phyloP scores from a whole-genome alignment of 345 rosid genomes.

The Camelina hispida region DNA sequence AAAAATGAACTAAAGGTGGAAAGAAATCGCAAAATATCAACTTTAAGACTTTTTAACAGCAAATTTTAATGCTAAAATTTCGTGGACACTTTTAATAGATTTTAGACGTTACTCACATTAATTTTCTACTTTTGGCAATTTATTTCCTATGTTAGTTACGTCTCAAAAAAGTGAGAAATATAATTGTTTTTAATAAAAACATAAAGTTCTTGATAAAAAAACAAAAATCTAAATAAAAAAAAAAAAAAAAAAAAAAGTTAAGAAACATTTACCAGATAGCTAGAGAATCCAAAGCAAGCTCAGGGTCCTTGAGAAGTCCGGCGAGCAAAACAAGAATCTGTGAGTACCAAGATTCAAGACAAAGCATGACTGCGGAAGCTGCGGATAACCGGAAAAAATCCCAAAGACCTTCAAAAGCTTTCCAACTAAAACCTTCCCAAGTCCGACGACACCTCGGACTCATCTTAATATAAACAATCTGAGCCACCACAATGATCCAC shows the following conservation, averaged over 20 bases:
- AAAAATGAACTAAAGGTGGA: neutral
- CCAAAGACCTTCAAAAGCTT: constrained; percentile 64
- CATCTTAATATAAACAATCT: constrained; percentile 59
- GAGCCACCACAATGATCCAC: constrained; percentile 65
- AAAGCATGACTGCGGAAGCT: constrained; percentile 70
- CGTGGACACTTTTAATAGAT: neutral
- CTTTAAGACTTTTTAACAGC: neutral
- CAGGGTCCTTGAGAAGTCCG: constrained; percentile 65
- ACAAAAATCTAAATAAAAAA: no score
- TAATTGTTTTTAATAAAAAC: neutral
- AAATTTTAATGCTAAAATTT: neutral
- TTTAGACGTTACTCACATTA: neutral
- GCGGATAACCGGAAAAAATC: constrained; percentile 57
- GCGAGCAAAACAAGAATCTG: constrained; percentile 67
- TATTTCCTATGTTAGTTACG: neutral
- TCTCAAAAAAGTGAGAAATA: neutral
- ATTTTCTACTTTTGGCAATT: neutral
- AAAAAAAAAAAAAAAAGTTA: neutral
- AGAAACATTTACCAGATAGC: constrained; percentile 51
- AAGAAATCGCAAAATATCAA: neutral
- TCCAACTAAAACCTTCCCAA: constrained; percentile 61
- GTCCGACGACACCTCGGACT: constrained; percentile 52
- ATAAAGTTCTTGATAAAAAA: neutral
- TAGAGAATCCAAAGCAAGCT: constrained; percentile 63
- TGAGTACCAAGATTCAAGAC: constrained; percentile 67